Percentiles rank a stretch among this genome's conserved stretches.
These are phyloP conservation scores for Fallopia convolvulus DNA, from an alignment of 148 eudicot species.

Conservation along the genomic window DNA sequence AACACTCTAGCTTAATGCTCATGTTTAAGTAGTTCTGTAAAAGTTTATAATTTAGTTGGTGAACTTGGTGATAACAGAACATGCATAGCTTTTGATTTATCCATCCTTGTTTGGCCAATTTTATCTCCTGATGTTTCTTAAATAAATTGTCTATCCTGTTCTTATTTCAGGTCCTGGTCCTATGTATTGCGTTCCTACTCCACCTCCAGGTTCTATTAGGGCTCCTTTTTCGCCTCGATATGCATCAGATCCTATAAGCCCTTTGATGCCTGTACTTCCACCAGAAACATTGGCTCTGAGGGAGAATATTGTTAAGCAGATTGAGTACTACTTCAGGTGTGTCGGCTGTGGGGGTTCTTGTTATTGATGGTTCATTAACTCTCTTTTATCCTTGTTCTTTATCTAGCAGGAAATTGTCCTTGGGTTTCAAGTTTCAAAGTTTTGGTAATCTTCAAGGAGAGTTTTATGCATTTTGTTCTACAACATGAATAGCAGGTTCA, in stretches of 20 bases:
- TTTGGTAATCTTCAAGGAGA: neutral
- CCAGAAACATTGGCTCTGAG: conserved; percentile 50
- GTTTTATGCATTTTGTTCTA: neutral
- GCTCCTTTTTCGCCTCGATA: conserved; percentile 44
- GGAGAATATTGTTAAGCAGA: conserved; percentile 58
- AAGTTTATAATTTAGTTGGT: neutral
- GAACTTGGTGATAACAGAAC: neutral
- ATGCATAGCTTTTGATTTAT: neutral
- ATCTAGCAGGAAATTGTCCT: neutral
- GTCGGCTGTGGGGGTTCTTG: conserved; percentile 12
- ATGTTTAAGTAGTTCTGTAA: neutral
- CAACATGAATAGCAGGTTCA: conserved; percentile 1
- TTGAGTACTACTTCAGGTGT: conserved; percentile 94
- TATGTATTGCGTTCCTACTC: conserved; percentile 44
- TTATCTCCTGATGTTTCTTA: neutral
- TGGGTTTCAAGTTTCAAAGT: neutral
- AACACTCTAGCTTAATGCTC: neutral
- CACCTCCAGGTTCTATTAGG: conserved; percentile 60
- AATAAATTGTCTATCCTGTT: neutral
- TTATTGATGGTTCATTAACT: neutral
- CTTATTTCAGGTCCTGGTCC: conserved; percentile 54
- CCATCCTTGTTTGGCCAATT: neutral
- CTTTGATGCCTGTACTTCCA: conserved; percentile 32
- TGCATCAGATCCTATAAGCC: conserved; percentile 42
- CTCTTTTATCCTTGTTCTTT: neutral